phyloP scores from a whole-genome alignment of 228 moss, liverwort and hornwort genomes.

The Sphagnum magellanicum region DNA sequence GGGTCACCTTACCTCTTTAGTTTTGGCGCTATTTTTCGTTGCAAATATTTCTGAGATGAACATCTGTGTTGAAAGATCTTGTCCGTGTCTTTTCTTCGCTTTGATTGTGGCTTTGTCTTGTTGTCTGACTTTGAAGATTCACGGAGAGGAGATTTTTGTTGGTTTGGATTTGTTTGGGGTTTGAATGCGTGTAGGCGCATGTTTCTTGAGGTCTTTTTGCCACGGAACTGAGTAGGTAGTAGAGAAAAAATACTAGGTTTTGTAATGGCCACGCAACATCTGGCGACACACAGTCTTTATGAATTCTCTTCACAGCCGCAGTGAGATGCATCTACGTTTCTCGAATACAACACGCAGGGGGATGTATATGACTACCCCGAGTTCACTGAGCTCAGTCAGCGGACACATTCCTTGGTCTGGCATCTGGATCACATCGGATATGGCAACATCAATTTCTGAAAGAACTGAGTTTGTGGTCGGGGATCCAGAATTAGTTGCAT shows the following conservation, averaged over 20 bases:
- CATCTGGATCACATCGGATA: slow-evolving; percentile 20
- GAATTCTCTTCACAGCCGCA: slow-evolving; percentile 41
- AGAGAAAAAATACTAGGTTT: not conserved
- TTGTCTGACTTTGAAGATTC: no score
- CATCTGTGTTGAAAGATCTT: no score
- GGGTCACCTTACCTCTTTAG: no score
- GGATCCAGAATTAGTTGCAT: slow-evolving; percentile 12
- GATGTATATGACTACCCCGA: slow-evolving; percentile 61
- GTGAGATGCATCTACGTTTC: slow-evolving; percentile 54
- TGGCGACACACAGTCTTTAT: slow-evolving; percentile 40
- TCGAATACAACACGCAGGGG: slow-evolving; percentile 67
- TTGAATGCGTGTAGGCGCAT: no score
- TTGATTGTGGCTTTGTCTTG: no score
- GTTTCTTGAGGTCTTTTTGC: no score
- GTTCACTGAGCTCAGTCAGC: slow-evolving; percentile 59
- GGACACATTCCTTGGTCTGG: slow-evolving; percentile 30
- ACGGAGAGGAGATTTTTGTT: no score
- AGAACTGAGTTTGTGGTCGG: slow-evolving; percentile 25
- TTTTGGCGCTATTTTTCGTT: no score
- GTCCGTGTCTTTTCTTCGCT: no score
- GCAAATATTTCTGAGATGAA: no score
- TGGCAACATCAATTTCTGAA: slow-evolving; percentile 1
- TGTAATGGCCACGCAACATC: slow-evolving; percentile 42
- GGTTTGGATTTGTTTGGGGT: no score
- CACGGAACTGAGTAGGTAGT: no score